Evolutionary conservation across 169 alveolate species (phyloP).

Genomic region (Babesia caballi): DNA sequence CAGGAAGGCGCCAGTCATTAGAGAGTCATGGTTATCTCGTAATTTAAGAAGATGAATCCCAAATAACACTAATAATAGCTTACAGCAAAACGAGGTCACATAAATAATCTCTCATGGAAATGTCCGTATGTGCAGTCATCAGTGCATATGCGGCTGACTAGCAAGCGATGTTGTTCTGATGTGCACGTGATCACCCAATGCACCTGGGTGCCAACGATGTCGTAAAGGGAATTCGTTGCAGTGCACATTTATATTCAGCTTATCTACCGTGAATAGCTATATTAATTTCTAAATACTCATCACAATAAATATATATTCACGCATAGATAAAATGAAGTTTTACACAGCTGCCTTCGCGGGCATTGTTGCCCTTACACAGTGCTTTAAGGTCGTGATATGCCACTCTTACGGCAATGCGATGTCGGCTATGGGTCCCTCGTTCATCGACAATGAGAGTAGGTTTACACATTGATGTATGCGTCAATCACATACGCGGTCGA

Average conservation of each 20-base stretch:
- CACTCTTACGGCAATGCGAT: background rate
- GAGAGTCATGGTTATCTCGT: too few species aligned
- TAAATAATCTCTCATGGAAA: too few species aligned
- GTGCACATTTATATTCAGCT: too few species aligned
- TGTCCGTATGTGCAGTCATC: too few species aligned
- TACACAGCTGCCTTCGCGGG: background rate
- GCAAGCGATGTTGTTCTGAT: background rate
- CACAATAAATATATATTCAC: too few species aligned
- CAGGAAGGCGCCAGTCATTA: too few species aligned
- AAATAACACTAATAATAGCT: too few species aligned
- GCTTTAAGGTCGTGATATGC: background rate
- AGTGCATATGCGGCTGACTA: too few species aligned
- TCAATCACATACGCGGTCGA: background rate
- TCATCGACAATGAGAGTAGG: background rate
- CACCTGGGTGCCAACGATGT: conserved; percentile 30
- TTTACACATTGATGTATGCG: background rate
- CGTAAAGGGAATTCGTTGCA: background rate
- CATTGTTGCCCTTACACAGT: conserved; percentile 9
- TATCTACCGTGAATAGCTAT: too few species aligned
- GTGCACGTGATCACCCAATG: conserved; percentile 23
- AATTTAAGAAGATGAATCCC: too few species aligned
- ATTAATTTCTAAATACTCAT: too few species aligned
- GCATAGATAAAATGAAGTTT: background rate
- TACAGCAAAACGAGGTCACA: too few species aligned
- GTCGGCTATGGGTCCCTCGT: conserved; percentile 9